These are phyloP conservation scores for Dicorynia guianensis DNA, from an alignment of 306 rosid species.

Conservation along the genomic window DNA sequence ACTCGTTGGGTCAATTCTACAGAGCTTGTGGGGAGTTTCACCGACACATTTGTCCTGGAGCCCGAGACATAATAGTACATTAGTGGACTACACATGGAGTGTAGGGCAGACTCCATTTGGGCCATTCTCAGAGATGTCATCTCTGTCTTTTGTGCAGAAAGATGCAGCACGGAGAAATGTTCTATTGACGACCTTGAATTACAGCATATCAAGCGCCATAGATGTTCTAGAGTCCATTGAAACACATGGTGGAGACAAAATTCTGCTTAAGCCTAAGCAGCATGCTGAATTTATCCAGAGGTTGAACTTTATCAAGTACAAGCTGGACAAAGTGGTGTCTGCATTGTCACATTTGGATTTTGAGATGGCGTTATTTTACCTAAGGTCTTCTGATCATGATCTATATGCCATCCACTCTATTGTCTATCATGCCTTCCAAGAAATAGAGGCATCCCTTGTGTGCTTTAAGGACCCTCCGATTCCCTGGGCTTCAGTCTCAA, in stretches of 20 bases:
- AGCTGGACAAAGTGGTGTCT: conserved; percentile 91
- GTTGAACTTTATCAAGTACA: conserved; percentile 86
- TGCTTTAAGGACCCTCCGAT: conserved; percentile 94
- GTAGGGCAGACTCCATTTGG: conserved; percentile 97
- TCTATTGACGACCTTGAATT: conserved; percentile 79
- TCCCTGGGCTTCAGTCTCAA: conserved; percentile 72
- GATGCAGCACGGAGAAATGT: conserved; percentile 92
- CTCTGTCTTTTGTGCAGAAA: conserved; percentile 89
- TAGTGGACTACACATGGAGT: conserved; percentile 97
- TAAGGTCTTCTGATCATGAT: conserved; percentile 92
- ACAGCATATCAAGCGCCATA: conserved; percentile 67
- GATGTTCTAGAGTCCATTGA: conserved; percentile 76
- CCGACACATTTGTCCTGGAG: conserved; percentile 93
- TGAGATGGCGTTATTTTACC: conserved; percentile 81
- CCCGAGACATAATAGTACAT: conserved; percentile 79
- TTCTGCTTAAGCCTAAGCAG: conserved; percentile 75
- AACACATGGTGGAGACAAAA: conserved; percentile 84
- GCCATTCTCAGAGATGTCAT: conserved; percentile 76
- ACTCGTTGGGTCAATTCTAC: conserved; percentile 87
- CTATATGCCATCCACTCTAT: conserved; percentile 83
- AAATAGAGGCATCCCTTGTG: conserved; percentile 84
- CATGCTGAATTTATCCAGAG: conserved; percentile 77
- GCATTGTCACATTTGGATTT: conserved; percentile 85
- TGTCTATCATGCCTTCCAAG: conserved; percentile 79
- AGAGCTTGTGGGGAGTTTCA: conserved; percentile 99